Evolutionary conservation across 345 rosid genomes (phyloP).

Genomic region (Acer saccharum): DNA sequence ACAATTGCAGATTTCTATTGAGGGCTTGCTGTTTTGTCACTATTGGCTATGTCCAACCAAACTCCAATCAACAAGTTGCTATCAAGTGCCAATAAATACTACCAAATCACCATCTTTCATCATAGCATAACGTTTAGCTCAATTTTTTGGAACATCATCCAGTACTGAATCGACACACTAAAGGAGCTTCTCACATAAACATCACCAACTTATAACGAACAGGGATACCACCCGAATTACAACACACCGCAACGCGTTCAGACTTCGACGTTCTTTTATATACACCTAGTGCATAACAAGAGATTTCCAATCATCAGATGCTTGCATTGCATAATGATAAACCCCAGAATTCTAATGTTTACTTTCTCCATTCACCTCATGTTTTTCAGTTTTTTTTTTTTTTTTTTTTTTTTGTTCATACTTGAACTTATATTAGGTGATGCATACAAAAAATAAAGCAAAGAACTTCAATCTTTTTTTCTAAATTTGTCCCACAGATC

Average conservation of each 20-base stretch:
- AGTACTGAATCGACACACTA: not conserved
- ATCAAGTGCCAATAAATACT: slow-evolving; percentile 18
- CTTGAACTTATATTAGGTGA: not conserved
- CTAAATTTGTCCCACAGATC: slow-evolving; percentile 24
- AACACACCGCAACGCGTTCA: not conserved
- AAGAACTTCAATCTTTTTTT: slow-evolving; percentile 8
- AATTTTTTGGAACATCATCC: not conserved
- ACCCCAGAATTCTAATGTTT: slow-evolving; percentile 19
- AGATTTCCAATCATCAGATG: slow-evolving; percentile 22
- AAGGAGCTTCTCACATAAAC: slow-evolving; percentile 20
- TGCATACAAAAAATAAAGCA: not conserved
- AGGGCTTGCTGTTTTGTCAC: slow-evolving; percentile 32
- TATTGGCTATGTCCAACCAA: slow-evolving; percentile 50
- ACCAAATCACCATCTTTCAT: slow-evolving; percentile 16
- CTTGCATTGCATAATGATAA: slow-evolving; percentile 12
- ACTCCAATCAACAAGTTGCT: slow-evolving; percentile 19
- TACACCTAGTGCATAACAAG: slow-evolving; percentile 27
- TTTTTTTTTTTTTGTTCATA: not conserved
- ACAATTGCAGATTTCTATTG: slow-evolving; percentile 37
- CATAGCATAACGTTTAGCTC: slow-evolving; percentile 2
- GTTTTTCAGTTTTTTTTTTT: not conserved
- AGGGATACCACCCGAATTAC: no score
- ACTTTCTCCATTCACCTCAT: not conserved
- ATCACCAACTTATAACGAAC: not conserved
- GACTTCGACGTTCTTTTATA: slow-evolving; percentile 14